Conservation (phyloP, 345 rosid species). For the Arabis alpina region DNA sequence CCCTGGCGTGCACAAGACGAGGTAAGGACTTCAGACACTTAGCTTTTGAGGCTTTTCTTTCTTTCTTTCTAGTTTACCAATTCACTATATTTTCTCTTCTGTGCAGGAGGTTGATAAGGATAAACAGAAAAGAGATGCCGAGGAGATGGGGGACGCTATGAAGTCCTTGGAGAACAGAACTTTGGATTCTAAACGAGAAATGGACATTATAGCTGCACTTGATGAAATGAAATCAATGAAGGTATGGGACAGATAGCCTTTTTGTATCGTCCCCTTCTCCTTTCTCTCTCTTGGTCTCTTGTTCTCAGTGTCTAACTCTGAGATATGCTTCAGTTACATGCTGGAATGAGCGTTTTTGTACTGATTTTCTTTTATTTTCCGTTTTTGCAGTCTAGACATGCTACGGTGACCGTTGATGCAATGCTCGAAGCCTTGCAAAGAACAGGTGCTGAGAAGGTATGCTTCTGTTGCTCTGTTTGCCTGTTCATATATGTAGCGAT, state of each 20-base stretch:
- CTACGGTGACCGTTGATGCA: constrained; percentile 85
- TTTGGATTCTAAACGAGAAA: constrained; percentile 88
- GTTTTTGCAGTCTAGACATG: constrained; percentile 79
- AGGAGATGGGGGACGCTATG: constrained; percentile 98
- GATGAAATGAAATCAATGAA: constrained; percentile 93
- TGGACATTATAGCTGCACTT: constrained; percentile 93
- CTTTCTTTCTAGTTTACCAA: constrained; percentile 17
- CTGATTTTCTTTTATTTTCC: constrained; percentile 9
- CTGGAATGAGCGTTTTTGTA: not conserved
- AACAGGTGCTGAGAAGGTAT: constrained; percentile 67
- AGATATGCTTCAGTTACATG: constrained; percentile 4
- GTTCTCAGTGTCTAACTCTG: not conserved
- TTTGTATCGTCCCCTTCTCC: not conserved
- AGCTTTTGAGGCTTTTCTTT: not conserved
- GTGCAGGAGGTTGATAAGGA: constrained; percentile 58
- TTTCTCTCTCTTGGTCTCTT: not conserved
- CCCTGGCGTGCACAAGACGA: constrained; percentile 98
- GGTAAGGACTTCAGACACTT: constrained; percentile 43
- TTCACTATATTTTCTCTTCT: not conserved
- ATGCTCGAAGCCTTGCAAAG: constrained; percentile 92
- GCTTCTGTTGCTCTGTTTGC: constrained; percentile 11
- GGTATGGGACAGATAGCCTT: constrained; percentile 43
- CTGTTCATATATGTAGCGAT: constrained; percentile 1
- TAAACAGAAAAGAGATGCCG: constrained; percentile 67
- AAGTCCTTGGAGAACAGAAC: constrained; percentile 90